phyloP scores from a whole-genome alignment of 169 alveolate genomes.

The Plasmodium coatneyi region DNA sequence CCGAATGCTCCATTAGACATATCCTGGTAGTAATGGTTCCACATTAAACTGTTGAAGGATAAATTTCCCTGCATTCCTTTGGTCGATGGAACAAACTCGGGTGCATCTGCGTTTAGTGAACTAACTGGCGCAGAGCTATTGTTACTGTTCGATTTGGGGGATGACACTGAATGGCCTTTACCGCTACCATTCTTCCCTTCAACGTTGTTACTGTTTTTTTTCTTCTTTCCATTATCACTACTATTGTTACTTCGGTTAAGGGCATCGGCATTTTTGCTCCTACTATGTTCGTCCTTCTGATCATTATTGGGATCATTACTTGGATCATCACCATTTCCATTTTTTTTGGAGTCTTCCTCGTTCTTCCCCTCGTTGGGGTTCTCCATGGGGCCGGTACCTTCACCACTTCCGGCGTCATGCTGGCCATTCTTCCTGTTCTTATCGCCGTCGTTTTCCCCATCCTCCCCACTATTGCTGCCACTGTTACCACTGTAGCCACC shows the following conservation, averaged over 20 bases:
- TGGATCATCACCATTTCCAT: neutral
- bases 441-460: neutral
- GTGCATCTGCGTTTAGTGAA: constrained; percentile 75
- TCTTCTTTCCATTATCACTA: neutral
- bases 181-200: neutral
- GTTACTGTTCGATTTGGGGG: neutral
- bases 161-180: neutral
- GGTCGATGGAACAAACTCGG: constrained; percentile 75
- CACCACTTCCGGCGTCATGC: neutral
- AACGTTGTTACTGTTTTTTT: neutral
- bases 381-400: neutral
- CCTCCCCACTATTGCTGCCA: neutral
- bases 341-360: neutral
- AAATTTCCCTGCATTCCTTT: constrained; percentile 22
- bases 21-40: constrained; percentile 72
- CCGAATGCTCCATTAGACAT: neutral
- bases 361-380: constrained; percentile 9
- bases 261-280: neutral
- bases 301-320: neutral
- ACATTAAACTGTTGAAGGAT: constrained; percentile 40
- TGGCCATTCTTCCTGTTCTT: neutral
- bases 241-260: neutral
- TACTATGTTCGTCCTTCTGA: neutral
- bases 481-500: neutral
- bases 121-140: constrained; percentile 8